phyloP scores from a whole-genome alignment of 305 asterid genomes.

The Stenogyne calaminthoides region DNA sequence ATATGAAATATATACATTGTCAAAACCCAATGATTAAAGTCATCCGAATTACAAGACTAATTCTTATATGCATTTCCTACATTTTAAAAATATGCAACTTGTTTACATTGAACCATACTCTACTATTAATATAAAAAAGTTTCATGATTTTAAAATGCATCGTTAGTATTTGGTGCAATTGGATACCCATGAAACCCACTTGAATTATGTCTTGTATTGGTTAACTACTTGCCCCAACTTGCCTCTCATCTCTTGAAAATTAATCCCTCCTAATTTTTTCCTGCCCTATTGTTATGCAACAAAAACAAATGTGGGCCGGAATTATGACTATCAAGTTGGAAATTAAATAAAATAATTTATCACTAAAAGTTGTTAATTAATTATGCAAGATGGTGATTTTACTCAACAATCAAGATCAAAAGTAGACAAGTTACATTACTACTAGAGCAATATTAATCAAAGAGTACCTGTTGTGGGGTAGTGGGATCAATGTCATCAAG shows the following conservation, averaged over 20 bases:
- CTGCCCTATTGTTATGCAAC: neutral
- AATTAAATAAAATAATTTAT: neutral
- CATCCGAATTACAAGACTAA: no score
- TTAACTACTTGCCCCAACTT: neutral
- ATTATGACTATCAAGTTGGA: neutral
- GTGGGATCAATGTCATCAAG: slow-evolving; percentile 24
- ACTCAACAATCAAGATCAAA: neutral
- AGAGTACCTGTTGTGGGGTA: slow-evolving; percentile 39
- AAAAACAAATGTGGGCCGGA: neutral
- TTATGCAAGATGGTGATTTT: neutral
- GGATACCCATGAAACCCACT: no score
- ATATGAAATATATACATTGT: neutral
- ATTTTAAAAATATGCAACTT: no score
- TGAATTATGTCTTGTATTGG: neutral
- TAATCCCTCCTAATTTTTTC: neutral
- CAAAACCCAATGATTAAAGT: neutral
- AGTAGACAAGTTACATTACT: neutral
- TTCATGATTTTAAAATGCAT: no score
- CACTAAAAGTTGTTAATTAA: no score
- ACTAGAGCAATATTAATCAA: neutral
- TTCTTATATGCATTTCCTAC: no score
- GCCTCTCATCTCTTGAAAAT: neutral
- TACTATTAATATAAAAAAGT: no score
- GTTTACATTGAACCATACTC: no score
- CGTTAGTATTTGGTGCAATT: no score